Conservation (phyloP, 495 filamentous ascomycete species). For the Penicillium simplicissimum region DNA sequence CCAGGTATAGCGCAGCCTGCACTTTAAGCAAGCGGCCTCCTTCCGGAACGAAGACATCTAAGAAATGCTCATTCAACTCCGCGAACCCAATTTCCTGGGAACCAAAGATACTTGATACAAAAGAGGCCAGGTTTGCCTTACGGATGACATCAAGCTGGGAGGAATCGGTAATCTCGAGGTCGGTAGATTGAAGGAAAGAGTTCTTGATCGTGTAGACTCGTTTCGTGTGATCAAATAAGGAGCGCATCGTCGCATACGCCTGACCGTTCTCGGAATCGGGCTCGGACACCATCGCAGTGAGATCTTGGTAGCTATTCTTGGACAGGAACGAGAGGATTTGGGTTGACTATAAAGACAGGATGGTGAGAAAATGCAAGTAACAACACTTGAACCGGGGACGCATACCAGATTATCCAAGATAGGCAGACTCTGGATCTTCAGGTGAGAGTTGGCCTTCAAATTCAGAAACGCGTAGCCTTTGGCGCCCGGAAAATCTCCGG, state of each 20-base stretch:
- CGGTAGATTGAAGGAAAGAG: slow-evolving; percentile 69
- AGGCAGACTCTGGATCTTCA: slow-evolving; percentile 69
- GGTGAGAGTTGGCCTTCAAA: slow-evolving; percentile 56
- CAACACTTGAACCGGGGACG: background rate
- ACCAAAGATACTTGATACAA: slow-evolving; percentile 79
- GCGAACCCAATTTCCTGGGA: slow-evolving; percentile 79
- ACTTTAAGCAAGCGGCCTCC: slow-evolving; percentile 70
- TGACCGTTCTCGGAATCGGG: slow-evolving; percentile 73
- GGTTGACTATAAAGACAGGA: slow-evolving; percentile 51
- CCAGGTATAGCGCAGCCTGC: slow-evolving; percentile 71
- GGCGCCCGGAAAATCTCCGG: slow-evolving; percentile 31
- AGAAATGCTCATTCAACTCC: slow-evolving; percentile 81
- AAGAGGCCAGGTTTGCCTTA: slow-evolving; percentile 85
- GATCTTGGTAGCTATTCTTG: slow-evolving; percentile 68
- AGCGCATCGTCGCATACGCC: slow-evolving; percentile 77
- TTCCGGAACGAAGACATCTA: slow-evolving; percentile 80
- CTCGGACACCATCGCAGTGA: slow-evolving; percentile 70
- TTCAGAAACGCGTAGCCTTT: slow-evolving; percentile 49
- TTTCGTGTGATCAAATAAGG: slow-evolving; percentile 79
- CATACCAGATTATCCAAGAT: slow-evolving; percentile 72
- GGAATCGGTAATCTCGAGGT: slow-evolving; percentile 68
- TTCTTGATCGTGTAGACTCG: slow-evolving; percentile 70
- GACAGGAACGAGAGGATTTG: slow-evolving; percentile 72
- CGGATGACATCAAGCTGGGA: slow-evolving; percentile 74
- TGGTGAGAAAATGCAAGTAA: slow-evolving; percentile 7